A percentile compares a stretch with the other conserved stretches of the same genome.
phyloP scores from a whole-genome alignment of 352 stramenopile species.

The Phytophthora quininea region DNA sequence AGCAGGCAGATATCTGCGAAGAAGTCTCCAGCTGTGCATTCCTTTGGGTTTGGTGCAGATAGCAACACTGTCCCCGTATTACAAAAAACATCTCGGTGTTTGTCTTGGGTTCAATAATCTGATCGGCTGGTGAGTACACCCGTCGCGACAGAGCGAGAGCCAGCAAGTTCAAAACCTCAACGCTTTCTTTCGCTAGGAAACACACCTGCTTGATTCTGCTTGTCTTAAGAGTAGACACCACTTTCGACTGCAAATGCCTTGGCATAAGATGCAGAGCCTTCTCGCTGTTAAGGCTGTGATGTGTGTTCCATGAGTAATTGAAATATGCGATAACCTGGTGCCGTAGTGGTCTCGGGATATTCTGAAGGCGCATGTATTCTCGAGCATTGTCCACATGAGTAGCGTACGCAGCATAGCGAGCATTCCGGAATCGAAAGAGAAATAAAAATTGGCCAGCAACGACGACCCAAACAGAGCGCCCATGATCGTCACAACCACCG shows the following conservation, averaged over 20 bases:
- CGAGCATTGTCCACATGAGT: slow-evolving; percentile 63
- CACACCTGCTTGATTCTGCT: slow-evolving; percentile 62
- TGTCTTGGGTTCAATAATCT: slow-evolving; percentile 67
- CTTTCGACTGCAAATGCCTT: slow-evolving; percentile 54
- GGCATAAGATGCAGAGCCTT: slow-evolving; percentile 51
- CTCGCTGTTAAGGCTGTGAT: slow-evolving; percentile 65
- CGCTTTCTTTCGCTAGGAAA: slow-evolving; percentile 64
- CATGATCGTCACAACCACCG: slow-evolving; percentile 43
- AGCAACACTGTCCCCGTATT: slow-evolving; percentile 51
- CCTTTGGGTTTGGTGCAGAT: slow-evolving; percentile 37
- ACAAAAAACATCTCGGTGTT: slow-evolving; percentile 75
- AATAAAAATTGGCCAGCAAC: slow-evolving; percentile 66
- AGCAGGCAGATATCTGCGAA: slow-evolving; percentile 64
- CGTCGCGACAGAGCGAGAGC: slow-evolving; percentile 47
- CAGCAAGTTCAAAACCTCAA: slow-evolving; percentile 64
- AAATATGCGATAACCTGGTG: slow-evolving; percentile 15
- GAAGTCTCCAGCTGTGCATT: slow-evolving; percentile 58
- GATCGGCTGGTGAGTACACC: slow-evolving; percentile 57
- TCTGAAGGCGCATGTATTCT: slow-evolving; percentile 69
- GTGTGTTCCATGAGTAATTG: slow-evolving; percentile 51
- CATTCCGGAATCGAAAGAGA: slow-evolving; percentile 63
- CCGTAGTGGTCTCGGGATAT: slow-evolving; percentile 37
- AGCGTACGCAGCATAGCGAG: slow-evolving; percentile 44
- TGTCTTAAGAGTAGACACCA: slow-evolving; percentile 57
- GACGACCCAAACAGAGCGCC: slow-evolving; percentile 51